phyloP scores from a whole-genome alignment of 495 filamentous ascomycete species.

The Paragyromitra xinjiangensis region DNA sequence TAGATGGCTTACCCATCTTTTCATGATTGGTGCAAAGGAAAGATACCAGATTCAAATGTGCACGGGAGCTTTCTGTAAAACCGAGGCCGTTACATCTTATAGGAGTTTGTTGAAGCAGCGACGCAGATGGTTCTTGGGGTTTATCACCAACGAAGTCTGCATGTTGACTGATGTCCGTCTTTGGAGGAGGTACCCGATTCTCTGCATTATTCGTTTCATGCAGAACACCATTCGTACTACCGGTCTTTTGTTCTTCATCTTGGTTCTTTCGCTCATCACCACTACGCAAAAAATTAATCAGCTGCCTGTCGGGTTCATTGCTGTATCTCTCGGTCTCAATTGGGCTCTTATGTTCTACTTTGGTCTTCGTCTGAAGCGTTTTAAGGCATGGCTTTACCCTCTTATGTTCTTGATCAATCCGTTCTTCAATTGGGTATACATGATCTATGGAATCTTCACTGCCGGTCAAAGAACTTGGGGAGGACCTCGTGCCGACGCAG shows the following conservation, averaged over 20 bases:
- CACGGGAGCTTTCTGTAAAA: constrained; percentile 97
- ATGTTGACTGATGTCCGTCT: constrained; percentile 95
- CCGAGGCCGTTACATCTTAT: constrained; percentile 92
- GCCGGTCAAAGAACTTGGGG: constrained; percentile 97
- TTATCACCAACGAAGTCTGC: constrained; percentile 98
- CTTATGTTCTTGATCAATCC: constrained; percentile 96
- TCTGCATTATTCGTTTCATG: constrained; percentile 90
- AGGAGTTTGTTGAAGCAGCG: constrained; percentile 90
- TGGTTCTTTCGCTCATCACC: constrained; percentile 86
- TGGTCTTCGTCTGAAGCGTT: constrained; percentile 82
- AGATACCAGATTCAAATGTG: constrained; percentile 97
- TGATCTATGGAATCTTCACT: constrained; percentile 88
- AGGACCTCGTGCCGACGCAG: constrained; percentile 91
- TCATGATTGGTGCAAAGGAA: constrained; percentile 96
- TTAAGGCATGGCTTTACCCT: constrained; percentile 93
- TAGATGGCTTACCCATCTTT: constrained; percentile 96
- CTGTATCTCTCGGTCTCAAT: constrained; percentile 92
- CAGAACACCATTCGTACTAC: constrained; percentile 98
- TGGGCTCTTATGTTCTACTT: constrained; percentile 98
- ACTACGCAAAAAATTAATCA: constrained; percentile 79
- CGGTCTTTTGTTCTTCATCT: constrained; percentile 92
- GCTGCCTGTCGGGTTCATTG: constrained; percentile 93
- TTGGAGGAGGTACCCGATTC: constrained; percentile 89
- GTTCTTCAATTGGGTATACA: constrained; percentile 98
- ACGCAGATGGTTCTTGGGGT: constrained; percentile 95